These are phyloP conservation scores for Mytilinidion resinicola DNA, from an alignment of 495 filamentous ascomycete genomes.

Conservation along the genomic window DNA sequence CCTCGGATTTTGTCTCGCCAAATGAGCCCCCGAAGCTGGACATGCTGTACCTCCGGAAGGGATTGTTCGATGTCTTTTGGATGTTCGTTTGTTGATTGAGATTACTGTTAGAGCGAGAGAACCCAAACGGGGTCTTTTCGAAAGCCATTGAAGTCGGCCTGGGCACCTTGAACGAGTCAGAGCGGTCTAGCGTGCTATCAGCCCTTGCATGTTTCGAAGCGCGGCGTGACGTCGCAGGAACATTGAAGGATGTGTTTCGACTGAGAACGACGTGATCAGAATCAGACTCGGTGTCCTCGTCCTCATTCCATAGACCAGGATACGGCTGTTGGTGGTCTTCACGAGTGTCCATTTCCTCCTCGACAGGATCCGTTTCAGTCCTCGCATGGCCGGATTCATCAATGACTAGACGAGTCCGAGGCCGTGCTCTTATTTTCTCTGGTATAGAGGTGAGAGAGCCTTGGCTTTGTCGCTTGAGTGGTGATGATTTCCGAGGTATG, in stretches of 20 bases:
- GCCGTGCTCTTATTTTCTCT: slow-evolving; percentile 17
- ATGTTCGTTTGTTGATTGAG: not conserved
- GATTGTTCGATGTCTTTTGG: slow-evolving; percentile 12
- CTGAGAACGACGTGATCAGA: slow-evolving; percentile 24
- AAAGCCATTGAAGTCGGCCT: slow-evolving; percentile 27
- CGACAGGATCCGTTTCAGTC: slow-evolving; percentile 31
- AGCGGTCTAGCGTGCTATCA: slow-evolving; percentile 22
- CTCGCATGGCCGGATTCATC: slow-evolving; percentile 36
- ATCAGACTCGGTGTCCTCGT: slow-evolving; percentile 32
- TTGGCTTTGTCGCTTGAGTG: slow-evolving; percentile 30
- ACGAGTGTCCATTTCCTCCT: slow-evolving; percentile 24
- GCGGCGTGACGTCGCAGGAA: slow-evolving; percentile 24
- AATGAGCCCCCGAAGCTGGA: slow-evolving; percentile 23
- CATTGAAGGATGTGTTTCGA: slow-evolving; percentile 31
- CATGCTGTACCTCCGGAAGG: slow-evolving; percentile 24
- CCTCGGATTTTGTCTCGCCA: slow-evolving; percentile 7
- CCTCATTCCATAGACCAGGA: slow-evolving; percentile 31
- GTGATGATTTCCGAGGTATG: slow-evolving; percentile 24
- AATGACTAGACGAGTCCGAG: slow-evolving; percentile 33
- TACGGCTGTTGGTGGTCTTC: slow-evolving; percentile 30
- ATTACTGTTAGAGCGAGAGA: slow-evolving; percentile 11
- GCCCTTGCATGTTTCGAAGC: slow-evolving; percentile 30
- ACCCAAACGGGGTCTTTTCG: slow-evolving; percentile 24
- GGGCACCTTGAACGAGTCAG: slow-evolving; percentile 27
- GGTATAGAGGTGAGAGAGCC: slow-evolving; percentile 26